Conservation (phyloP, 139 green algal genomes). For the Chlamydomonas sp. region DNA sequence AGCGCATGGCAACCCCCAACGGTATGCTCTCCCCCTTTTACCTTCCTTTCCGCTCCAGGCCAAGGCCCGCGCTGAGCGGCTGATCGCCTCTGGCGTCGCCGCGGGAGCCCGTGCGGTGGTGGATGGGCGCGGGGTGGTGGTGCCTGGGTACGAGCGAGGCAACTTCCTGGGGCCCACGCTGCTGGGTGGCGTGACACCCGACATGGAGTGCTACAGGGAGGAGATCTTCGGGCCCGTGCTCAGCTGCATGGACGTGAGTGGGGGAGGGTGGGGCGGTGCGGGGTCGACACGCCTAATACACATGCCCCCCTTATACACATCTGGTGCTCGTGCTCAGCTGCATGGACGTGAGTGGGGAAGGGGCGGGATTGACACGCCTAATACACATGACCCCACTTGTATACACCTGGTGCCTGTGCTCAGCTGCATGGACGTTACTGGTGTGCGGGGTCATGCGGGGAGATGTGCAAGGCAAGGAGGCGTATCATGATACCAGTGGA, state of each 20-base stretch:
- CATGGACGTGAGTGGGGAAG: constrained; percentile 67
- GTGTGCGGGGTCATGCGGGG: neutral
- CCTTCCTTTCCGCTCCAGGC: too few species aligned
- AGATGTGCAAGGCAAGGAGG: neutral
- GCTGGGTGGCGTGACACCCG: constrained; percentile 76
- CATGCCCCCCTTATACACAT: neutral
- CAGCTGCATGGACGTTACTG: constrained; percentile 71
- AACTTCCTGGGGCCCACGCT: constrained; percentile 97
- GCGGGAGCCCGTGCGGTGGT: constrained; percentile 76
- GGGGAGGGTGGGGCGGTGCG: neutral
- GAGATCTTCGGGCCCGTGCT: constrained; percentile 98
- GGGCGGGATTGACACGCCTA: neutral
- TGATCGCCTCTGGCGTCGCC: constrained; percentile 77
- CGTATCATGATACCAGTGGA: too few species aligned
- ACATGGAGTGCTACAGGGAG: constrained; percentile 92
- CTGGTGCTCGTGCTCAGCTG: constrained; percentile 37
- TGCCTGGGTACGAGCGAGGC: constrained; percentile 75
- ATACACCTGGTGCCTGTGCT: neutral
- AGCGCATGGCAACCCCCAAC: constrained; percentile 36
- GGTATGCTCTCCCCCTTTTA: too few species aligned
- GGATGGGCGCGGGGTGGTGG: constrained; percentile 82
- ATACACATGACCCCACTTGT: too few species aligned
- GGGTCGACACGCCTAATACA: neutral
- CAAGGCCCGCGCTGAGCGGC: constrained; percentile 63
- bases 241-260: constrained; percentile 78